Evolutionary conservation across 106 monocot genomes (phyloP).

Genomic region (Dendrobium chrysotoxum): DNA sequence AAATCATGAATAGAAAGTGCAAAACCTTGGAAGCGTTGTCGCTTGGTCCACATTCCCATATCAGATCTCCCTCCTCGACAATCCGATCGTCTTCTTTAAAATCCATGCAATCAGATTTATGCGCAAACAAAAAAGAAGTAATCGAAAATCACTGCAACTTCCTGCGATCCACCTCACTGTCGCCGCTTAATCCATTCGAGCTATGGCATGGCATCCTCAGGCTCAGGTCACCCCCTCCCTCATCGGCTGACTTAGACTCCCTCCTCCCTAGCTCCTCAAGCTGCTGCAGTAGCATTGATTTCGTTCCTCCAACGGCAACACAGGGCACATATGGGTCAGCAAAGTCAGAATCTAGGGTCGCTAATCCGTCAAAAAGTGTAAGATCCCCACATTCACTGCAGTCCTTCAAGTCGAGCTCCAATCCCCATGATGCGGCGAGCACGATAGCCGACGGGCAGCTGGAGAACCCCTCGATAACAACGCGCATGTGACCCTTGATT

Average conservation of each 20-base stretch:
- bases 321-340: slow-evolving; percentile 24
- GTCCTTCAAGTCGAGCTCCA: slow-evolving; percentile 30
- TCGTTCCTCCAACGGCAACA: neutral
- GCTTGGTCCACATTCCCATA: slow-evolving; percentile 31
- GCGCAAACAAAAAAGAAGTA: slow-evolving; percentile 50
- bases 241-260: slow-evolving; percentile 6
- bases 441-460: slow-evolving; percentile 53
- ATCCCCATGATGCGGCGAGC: slow-evolving; percentile 48
- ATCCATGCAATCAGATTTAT: slow-evolving; percentile 15
- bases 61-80: slow-evolving; percentile 34
- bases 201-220: slow-evolving; percentile 28
- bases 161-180: slow-evolving; percentile 6
- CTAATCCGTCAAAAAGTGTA: neutral
- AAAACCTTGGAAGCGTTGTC: slow-evolving; percentile 53
- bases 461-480: slow-evolving; percentile 48
- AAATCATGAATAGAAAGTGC: too few species aligned
- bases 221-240: slow-evolving; percentile 13
- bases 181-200: slow-evolving; percentile 10
- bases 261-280: slow-evolving; percentile 53
- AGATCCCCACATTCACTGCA: neutral
- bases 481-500: neutral
- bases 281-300: slow-evolving; percentile 31
- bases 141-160: slow-evolving; percentile 27
- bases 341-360: slow-evolving; percentile 10
- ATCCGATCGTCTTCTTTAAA: slow-evolving; percentile 18